Conservation (phyloP, 192 early-diverging fungal species). For the Coemansia sp. region DNA sequence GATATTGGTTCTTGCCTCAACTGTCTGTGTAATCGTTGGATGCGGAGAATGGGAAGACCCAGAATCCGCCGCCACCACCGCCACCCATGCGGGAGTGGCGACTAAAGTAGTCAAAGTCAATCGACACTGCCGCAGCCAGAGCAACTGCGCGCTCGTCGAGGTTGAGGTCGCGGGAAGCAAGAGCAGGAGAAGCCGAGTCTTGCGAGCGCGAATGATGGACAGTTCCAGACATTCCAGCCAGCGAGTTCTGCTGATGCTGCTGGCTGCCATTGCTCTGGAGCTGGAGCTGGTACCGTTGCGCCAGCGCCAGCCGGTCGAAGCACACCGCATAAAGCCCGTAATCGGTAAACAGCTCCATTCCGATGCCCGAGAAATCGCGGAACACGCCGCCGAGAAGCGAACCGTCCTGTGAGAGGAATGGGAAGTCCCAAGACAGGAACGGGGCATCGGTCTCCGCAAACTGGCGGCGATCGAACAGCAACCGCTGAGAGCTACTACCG, state of each 20-base stretch:
- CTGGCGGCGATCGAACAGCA: conserved; percentile 35
- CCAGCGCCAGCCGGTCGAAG: conserved; percentile 58
- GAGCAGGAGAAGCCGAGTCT: conserved; percentile 2
- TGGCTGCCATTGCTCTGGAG: background rate
- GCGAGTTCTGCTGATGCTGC: conserved; percentile 9
- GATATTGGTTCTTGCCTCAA: background rate
- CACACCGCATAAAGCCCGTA: conserved; percentile 80
- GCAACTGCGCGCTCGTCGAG: conserved; percentile 81
- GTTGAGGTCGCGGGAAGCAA: conserved; percentile 56
- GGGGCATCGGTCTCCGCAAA: conserved; percentile 72
- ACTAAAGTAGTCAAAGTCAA: conserved; percentile 89
- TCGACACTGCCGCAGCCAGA: conserved; percentile 78
- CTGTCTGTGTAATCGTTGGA: conserved; percentile 2
- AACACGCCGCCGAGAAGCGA: conserved; percentile 65
- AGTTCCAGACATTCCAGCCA: background rate
- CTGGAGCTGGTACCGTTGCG: conserved; percentile 8
- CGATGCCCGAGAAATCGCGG: conserved; percentile 82
- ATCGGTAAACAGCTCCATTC: conserved; percentile 78
- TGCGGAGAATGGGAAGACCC: conserved; percentile 14
- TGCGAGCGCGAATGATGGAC: background rate
- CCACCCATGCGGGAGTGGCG: conserved; percentile 62
- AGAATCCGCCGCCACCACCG: conserved; percentile 8
- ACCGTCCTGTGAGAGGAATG: conserved; percentile 50
- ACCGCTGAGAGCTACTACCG: no score
- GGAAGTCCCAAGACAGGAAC: conserved; percentile 82